Percentiles rank a stretch among this genome's conserved stretches.
phyloP scores from a whole-genome alignment of 495 filamentous ascomycete genomes.

The Clavariopsis aquatica region DNA sequence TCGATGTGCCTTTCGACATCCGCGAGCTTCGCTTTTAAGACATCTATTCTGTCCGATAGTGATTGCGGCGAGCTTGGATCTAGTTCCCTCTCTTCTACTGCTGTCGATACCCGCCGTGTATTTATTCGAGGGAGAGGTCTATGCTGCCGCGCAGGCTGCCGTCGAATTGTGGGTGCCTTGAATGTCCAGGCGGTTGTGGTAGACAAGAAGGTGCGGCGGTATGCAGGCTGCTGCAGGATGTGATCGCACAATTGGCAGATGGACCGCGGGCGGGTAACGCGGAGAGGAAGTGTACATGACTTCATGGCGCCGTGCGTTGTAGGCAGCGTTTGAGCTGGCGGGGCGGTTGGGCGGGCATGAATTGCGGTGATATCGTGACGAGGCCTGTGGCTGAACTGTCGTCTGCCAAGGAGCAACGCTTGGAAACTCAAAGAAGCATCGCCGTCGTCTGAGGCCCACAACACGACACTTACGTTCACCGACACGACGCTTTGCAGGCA shows the following conservation, averaged over 20 bases:
- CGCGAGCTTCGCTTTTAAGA: constrained; percentile 7
- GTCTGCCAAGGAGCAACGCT: constrained; percentile 2
- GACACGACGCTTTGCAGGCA: constrained; percentile 23
- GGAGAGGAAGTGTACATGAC: constrained; percentile 21
- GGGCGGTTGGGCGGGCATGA: background rate
- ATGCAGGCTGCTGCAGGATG: constrained; percentile 32
- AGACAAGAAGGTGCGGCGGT: constrained; percentile 24
- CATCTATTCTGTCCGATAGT: background rate
- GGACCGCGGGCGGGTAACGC: constrained; percentile 19
- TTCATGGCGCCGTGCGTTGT: constrained; percentile 27
- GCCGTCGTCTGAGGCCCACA: background rate
- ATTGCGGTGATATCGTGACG: constrained; percentile 17
- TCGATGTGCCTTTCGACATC: constrained; percentile 26
- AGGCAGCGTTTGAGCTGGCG: background rate
- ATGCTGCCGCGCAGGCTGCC: constrained; percentile 16
- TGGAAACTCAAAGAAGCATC: constrained; percentile 27
- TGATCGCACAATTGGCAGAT: constrained; percentile 38
- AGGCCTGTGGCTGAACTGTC: constrained; percentile 20
- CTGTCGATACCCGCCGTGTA: constrained; percentile 1
- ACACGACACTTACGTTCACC: background rate
- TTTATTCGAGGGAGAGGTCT: constrained; percentile 7
- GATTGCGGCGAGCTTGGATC: background rate
- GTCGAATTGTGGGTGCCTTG: constrained; percentile 21
- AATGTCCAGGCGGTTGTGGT: constrained; percentile 8
- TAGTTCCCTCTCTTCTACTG: constrained; percentile 10